phyloP scores from a whole-genome alignment of 2,329 filamentous ascomycete species.

The Trichoderma gracile region DNA sequence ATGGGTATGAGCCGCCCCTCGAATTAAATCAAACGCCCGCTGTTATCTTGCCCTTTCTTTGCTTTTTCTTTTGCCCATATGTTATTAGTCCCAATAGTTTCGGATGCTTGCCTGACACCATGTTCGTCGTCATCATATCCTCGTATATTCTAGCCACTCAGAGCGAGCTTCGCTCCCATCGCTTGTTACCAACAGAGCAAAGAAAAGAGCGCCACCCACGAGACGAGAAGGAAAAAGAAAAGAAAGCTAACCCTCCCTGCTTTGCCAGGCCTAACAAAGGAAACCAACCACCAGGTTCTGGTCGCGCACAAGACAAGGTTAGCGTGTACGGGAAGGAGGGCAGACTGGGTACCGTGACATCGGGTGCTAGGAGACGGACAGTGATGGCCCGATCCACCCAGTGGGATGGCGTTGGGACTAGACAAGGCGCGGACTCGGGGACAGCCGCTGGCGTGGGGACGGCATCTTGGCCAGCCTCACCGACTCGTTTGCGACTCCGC shows the following conservation, averaged over 20 bases:
- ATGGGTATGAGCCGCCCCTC: slow-evolving; percentile 9
- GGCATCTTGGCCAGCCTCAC: not conserved
- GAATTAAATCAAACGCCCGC: slow-evolving; percentile 11
- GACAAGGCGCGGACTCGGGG: slow-evolving; percentile 20
- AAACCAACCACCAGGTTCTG: not conserved
- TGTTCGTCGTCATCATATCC: slow-evolving; percentile 15
- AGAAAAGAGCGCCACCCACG: not conserved
- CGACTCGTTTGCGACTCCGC: slow-evolving; percentile 10
- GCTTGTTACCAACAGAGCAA: not conserved
- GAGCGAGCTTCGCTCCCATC: not conserved
- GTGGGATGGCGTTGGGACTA: slow-evolving; percentile 22
- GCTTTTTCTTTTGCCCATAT: slow-evolving; percentile 1
- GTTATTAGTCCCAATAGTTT: not conserved
- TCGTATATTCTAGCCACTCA: slow-evolving; percentile 19
- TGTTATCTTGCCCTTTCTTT: slow-evolving; percentile 13
- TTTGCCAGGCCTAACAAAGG: not conserved
- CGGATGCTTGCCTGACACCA: not conserved
- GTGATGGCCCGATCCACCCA: slow-evolving; percentile 6
- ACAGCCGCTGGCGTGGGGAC: slow-evolving; percentile 22
- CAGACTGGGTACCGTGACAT: slow-evolving; percentile 21
- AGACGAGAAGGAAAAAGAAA: not conserved
- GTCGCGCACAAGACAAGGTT: slow-evolving; percentile 8
- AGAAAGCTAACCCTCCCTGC: not conserved
- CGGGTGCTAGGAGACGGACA: slow-evolving; percentile 9
- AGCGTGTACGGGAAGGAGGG: not conserved